Conservation (phyloP, 106 monocot species). For the Phalaenopsis equestris region DNA sequence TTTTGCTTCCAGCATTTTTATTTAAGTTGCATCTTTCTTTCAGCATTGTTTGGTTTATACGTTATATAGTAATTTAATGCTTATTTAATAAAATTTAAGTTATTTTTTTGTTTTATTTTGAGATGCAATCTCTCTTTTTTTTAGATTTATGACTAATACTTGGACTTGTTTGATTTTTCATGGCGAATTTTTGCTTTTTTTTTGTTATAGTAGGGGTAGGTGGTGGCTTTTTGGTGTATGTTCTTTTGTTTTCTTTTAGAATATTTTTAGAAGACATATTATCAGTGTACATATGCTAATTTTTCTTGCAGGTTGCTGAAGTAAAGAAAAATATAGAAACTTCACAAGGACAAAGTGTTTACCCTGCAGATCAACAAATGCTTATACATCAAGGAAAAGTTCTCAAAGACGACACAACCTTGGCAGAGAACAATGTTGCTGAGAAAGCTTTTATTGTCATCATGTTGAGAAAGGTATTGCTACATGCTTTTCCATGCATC, state of each 20-base stretch:
- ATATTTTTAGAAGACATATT: background rate
- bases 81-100: background rate
- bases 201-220: background rate
- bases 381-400: conserved; percentile 90
- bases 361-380: conserved; percentile 79
- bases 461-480: conserved; percentile 80
- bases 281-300: too few relatives aligned
- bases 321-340: conserved; percentile 76
- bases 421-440: conserved; percentile 67
- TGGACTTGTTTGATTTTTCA: background rate
- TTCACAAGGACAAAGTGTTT: conserved; percentile 50
- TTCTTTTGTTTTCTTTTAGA: background rate
- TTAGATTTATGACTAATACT: background rate
- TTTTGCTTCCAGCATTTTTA: background rate
- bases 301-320: conserved; percentile 43
- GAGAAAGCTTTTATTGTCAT: conserved; percentile 82
- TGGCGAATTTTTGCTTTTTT: background rate
- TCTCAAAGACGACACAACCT: conserved; percentile 80
- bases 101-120: background rate
- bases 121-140: background rate
- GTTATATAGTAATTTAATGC: background rate
- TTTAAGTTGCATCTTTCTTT: background rate
- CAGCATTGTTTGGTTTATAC: background rate
- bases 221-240: background rate
- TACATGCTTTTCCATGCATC: too few relatives aligned